Evolutionary conservation across 352 stramenopile genomes (phyloP).

Genomic region (Phytophthora ohioensis): DNA sequence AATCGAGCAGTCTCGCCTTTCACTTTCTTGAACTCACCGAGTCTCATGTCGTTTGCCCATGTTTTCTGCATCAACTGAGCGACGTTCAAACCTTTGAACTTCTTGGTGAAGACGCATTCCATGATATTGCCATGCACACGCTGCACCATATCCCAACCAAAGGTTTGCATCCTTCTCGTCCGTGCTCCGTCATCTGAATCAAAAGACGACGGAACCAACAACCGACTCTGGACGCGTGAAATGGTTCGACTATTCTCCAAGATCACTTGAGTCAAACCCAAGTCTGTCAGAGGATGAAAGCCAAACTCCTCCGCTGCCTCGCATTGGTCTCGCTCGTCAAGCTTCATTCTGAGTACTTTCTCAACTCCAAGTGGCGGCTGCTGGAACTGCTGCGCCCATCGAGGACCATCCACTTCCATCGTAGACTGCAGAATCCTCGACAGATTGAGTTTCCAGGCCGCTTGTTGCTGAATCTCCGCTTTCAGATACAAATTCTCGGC

Average conservation of each 20-base stretch:
- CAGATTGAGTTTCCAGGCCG: slow-evolving; percentile 43
- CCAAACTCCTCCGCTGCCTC: slow-evolving; percentile 33
- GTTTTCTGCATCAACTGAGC: slow-evolving; percentile 41
- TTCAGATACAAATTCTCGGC: slow-evolving; percentile 58
- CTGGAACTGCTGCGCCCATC: slow-evolving; percentile 27
- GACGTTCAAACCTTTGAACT: slow-evolving; percentile 36
- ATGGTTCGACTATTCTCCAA: slow-evolving; percentile 39
- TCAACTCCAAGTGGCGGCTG: slow-evolving; percentile 19
- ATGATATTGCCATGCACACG: slow-evolving; percentile 37
- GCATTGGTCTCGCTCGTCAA: too few relatives aligned
- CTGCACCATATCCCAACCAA: slow-evolving; percentile 49
- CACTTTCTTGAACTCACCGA: slow-evolving; percentile 49
- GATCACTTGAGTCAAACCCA: slow-evolving; percentile 39
- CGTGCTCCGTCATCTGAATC: slow-evolving; percentile 23
- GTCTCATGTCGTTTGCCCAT: slow-evolving; percentile 44
- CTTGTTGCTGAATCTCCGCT: slow-evolving; percentile 46
- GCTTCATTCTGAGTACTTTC: slow-evolving; percentile 13
- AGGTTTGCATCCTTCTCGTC: slow-evolving; percentile 29
- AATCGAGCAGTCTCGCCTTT: slow-evolving; percentile 47
- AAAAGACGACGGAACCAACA: slow-evolving; percentile 28
- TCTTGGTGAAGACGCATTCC: slow-evolving; percentile 48
- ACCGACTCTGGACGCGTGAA: slow-evolving; percentile 31
- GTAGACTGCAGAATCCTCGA: slow-evolving; percentile 41
- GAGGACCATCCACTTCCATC: slow-evolving; percentile 19
- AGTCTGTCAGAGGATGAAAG: slow-evolving; percentile 37